Evolutionary conservation across 768 basidiomycete species (phyloP).

Genomic region (Suillus cothurnatus): DNA sequence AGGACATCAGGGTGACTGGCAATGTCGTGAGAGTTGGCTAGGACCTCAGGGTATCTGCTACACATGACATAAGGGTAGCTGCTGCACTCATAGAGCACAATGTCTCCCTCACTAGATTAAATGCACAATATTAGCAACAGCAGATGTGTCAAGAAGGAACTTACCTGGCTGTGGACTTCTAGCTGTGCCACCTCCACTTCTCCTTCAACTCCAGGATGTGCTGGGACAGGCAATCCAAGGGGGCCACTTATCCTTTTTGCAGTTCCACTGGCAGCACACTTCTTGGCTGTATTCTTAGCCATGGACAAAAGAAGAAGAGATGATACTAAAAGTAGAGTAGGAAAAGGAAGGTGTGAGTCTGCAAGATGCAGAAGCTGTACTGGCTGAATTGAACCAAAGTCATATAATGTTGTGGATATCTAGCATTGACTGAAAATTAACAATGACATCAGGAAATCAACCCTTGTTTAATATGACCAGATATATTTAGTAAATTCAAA

Average conservation of each 20-base stretch:
- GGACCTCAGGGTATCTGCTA: background rate
- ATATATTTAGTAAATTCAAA: too few relatives aligned
- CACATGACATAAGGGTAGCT: background rate
- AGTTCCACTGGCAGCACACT: background rate
- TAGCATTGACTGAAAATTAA: too few relatives aligned
- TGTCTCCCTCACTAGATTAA: background rate
- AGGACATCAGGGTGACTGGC: too few relatives aligned
- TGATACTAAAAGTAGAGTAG: background rate
- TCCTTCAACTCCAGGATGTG: background rate
- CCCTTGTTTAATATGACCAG: too few relatives aligned
- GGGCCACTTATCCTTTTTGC: background rate
- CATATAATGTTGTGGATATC: background rate
- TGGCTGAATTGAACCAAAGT: background rate
- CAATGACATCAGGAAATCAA: too few relatives aligned
- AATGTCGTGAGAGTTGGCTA: background rate
- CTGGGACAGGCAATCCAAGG: background rate
- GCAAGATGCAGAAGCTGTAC: background rate
- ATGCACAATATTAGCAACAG: too few relatives aligned
- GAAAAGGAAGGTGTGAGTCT: background rate
- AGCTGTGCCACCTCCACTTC: background rate
- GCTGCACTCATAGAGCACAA: background rate
- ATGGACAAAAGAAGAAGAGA: background rate
- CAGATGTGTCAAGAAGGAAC: background rate
- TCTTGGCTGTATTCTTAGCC: background rate
- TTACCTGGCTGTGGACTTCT: background rate